Base-by-base conservation (phyloP, 2,329 filamentous ascomycete genomes). In the Sporothrix mexicana region DNA sequence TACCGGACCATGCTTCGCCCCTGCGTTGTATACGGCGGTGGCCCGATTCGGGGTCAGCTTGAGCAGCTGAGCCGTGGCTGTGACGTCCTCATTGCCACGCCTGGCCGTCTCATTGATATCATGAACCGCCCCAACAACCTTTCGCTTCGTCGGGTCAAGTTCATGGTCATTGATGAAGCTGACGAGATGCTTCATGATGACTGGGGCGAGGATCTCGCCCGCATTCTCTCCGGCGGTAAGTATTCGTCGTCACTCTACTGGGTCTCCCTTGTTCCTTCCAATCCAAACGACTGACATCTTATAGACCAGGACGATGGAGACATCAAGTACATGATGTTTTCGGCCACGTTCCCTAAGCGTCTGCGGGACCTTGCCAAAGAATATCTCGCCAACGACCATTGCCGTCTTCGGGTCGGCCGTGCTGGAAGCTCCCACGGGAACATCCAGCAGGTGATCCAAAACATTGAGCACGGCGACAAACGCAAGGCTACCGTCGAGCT, bases 1-100 rank as follows among this genome's bases (percentile, higher is more conserved):
- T 99, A 99, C 78, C 91, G 96, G 0, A 94, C 93, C 3, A 97
- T 97, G 93, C 87, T 99, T 73, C 94, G 96, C 55, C 95, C 96
- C 30, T 94, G 92, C 77, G 94, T 97, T 59, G 86, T 92, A 43
- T 99, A 98, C 77, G 96, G 96, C 68, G 96, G 96, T 75, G 90
- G 90, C 7, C 93, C 93, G 0, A 78, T 89, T n/a, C 80, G 82
- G 1, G 87, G 91, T 13, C 94, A 98, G 81, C 85, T 91, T 4
- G 83, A 87, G 7, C 91, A 97, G 79, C 87, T 99, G 0, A 85
- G 86, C 74, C 92, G 91, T 80, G 96, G 96, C 6, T 98, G 95
- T 76, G 96, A 99, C 77, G 84, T 99, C 57, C 86, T 99, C 15
- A 90, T 98, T 76, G 95, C 90, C 10, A 95, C 95, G 17, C 94